Evolutionary conservation across 192 early-diverging fungal species (phyloP).

Genomic region (Coemansia sp.): DNA sequence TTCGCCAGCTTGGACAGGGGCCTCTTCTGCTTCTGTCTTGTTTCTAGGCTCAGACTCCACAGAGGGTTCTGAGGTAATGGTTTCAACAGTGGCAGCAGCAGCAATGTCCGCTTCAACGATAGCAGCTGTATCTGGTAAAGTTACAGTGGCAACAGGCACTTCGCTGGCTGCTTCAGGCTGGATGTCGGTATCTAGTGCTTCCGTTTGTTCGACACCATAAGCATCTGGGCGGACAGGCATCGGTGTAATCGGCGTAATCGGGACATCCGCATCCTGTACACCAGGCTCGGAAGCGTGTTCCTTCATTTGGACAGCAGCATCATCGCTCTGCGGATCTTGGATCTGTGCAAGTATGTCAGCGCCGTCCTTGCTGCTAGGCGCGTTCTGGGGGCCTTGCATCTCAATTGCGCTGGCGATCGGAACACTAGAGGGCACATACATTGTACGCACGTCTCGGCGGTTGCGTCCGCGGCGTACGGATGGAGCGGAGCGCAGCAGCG

Average conservation of each 20-base stretch:
- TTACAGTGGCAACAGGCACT: conserved; percentile 17
- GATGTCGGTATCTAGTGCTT: background rate
- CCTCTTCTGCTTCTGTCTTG: background rate
- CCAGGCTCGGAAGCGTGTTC: background rate
- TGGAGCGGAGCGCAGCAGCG: conserved; percentile 41
- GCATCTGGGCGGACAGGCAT: conserved; percentile 2
- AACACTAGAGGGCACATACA: conserved; percentile 31
- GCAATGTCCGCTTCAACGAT: background rate
- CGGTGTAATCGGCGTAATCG: background rate
- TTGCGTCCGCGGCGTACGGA: conserved; percentile 19
- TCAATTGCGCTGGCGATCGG: background rate
- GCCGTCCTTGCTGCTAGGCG: background rate
- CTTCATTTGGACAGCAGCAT: conserved; percentile 7
- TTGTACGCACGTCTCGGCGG: conserved; percentile 49
- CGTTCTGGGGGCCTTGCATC: conserved; percentile 3
- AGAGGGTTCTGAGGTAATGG: conserved; percentile 2
- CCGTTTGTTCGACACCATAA: background rate
- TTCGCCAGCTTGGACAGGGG: background rate
- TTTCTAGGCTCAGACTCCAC: background rate
- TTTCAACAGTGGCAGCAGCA: background rate
- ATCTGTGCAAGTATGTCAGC: background rate
- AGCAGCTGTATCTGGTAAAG: background rate
- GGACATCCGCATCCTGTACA: background rate
- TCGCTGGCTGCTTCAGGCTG: conserved; percentile 1
- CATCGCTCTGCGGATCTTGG: background rate